Evolutionary conservation across 495 filamentous ascomycete genomes (phyloP).

Genomic region (Cercophora newfieldiana): DNA sequence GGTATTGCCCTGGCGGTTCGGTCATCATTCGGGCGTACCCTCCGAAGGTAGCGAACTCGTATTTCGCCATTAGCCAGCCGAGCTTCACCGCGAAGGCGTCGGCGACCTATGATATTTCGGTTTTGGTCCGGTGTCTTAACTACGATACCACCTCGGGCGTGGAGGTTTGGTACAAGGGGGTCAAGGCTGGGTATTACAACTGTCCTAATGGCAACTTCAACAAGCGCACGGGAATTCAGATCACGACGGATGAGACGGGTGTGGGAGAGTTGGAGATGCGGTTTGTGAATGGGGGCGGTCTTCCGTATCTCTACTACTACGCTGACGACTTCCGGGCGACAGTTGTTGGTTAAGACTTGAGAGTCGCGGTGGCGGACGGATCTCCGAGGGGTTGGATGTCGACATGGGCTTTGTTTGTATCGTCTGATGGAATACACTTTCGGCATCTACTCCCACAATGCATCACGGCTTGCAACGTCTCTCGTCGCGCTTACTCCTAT

Average conservation of each 20-base stretch:
- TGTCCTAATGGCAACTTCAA: constrained; percentile 5
- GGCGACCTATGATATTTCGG: constrained; percentile 20
- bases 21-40: constrained; percentile 26
- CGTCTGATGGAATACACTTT: not conserved
- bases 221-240: constrained; percentile 16
- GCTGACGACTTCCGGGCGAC: constrained; percentile 28
- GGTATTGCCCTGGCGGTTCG: constrained; percentile 19
- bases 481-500: not conserved
- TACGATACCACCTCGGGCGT: constrained; percentile 18
- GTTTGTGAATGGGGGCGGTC: constrained; percentile 13
- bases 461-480: not conserved
- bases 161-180: constrained; percentile 13
- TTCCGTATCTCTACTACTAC: constrained; percentile 25
- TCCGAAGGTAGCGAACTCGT: not conserved
- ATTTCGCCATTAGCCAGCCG: constrained; percentile 12
- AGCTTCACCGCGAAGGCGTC: constrained; percentile 22
- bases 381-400: not conserved
- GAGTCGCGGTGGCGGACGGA: too few relatives aligned
- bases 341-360: too few relatives aligned
- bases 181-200: not conserved
- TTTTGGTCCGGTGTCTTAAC: constrained; percentile 30
- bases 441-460: not conserved
- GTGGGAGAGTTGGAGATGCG: constrained; percentile 23
- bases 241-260: constrained; percentile 22
- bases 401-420: not conserved